phyloP scores from a whole-genome alignment of 2,329 filamentous ascomycete genomes.

The Botrytis fragariae region DNA sequence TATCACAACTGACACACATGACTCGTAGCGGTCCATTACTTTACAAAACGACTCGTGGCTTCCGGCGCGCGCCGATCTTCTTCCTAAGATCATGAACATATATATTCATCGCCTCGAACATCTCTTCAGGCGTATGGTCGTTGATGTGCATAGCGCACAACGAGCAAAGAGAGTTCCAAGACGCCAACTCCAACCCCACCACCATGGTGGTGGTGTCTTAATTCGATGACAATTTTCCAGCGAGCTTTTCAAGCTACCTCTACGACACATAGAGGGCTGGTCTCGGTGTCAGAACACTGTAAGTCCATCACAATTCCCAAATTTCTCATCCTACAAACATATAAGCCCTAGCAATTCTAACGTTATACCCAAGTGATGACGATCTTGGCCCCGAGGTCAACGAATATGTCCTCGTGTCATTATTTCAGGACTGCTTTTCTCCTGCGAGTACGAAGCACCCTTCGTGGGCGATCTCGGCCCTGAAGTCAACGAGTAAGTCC shows the following conservation, averaged over 20 bases:
- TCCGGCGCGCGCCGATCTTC: not conserved
- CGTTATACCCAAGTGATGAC: not conserved
- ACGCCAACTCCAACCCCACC: not conserved
- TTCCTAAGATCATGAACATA: slow-evolving; percentile 33
- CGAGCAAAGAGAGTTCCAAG: not conserved
- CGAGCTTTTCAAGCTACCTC: not conserved
- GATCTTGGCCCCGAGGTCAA: not conserved
- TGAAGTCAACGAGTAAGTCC: slow-evolving; percentile 96
- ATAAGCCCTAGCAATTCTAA: not conserved
- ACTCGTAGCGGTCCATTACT: not conserved
- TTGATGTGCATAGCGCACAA: not conserved
- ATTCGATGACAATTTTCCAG: not conserved
- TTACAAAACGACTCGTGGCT: not conserved
- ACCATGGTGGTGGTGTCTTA: not conserved
- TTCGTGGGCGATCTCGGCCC: slow-evolving; percentile 88
- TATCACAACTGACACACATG: not conserved
- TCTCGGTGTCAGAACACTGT: not conserved
- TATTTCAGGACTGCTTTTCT: not conserved
- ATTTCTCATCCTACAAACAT: not conserved
- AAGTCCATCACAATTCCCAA: not conserved
- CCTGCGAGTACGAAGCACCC: not conserved
- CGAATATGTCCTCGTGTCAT: not conserved
- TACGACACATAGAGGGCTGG: not conserved
- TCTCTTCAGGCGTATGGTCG: slow-evolving; percentile 40
- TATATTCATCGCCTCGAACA: slow-evolving; percentile 47